These are phyloP conservation scores for Psilocybe azurescens DNA, from an alignment of 768 basidiomycete genomes.

Conservation along the genomic window DNA sequence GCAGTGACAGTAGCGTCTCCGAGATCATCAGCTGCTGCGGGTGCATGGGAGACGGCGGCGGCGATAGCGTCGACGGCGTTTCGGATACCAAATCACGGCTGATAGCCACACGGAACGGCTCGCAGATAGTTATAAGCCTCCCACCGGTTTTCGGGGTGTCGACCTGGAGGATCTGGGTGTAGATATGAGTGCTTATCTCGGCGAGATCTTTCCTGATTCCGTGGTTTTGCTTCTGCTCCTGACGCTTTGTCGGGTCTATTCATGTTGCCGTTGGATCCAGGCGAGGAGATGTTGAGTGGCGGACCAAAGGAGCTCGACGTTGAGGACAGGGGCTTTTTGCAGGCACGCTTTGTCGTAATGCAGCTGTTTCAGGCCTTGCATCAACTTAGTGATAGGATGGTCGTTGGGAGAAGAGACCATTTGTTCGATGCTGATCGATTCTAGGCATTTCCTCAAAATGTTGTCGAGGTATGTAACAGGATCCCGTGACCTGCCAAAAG, in stretches of 20 bases:
- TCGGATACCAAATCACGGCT: not conserved
- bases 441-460: constrained; percentile 7
- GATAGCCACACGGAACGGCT: constrained; percentile 6
- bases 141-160: not conserved
- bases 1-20: constrained; percentile 16
- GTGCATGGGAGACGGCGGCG: not conserved
- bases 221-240: not conserved
- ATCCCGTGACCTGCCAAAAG: not conserved
- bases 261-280: constrained; percentile 17
- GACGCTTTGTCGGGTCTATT: not conserved
- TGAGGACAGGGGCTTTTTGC: constrained; percentile 5
- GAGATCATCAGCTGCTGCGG: constrained; percentile 6
- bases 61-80: not conserved
- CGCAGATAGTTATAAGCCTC: constrained; percentile 7
- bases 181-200: constrained; percentile 14
- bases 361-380: constrained; percentile 9
- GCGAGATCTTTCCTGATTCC: constrained; percentile 1
- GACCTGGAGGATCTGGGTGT: constrained; percentile 17
- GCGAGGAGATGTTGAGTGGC: constrained; percentile 14
- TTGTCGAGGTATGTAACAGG: constrained; percentile 13
- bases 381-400: constrained; percentile 7
- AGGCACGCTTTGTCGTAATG: constrained; percentile 10
- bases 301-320: constrained; percentile 19
- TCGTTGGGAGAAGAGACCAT: not conserved
- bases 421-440: not conserved